These are phyloP conservation scores for Melocanna baccifera DNA, from an alignment of 176 grass and related monocot species.

Conservation along the genomic window DNA sequence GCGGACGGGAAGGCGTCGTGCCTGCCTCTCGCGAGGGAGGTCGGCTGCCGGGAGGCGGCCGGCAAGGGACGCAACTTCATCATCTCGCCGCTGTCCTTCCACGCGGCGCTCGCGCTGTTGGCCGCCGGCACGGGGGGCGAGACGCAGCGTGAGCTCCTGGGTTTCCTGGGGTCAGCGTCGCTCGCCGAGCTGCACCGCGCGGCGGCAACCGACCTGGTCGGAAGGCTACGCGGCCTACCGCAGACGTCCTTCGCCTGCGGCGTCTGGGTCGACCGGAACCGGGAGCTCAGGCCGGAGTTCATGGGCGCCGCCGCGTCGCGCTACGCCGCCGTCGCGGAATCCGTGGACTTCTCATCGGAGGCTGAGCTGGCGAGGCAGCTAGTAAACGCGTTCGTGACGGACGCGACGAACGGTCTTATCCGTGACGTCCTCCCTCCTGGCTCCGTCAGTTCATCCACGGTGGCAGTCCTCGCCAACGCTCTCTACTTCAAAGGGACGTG, in stretches of 20 bases:
- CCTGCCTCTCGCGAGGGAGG: too few species aligned
- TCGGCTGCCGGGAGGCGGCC: too few species aligned
- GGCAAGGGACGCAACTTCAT: too few species aligned
- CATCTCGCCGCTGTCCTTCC: too few species aligned
- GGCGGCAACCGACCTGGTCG: neutral
- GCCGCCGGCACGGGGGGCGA: neutral
- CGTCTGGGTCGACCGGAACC: constrained; percentile 3
- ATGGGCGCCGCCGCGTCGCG: neutral
- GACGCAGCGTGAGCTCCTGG: constrained; percentile 18
- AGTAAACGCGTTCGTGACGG: too few species aligned
- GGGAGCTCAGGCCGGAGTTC: neutral
- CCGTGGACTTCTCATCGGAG: too few species aligned
- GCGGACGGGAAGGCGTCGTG: neutral
- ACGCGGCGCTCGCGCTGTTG: neutral
- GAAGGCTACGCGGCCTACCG: neutral
- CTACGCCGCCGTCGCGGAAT: too few species aligned
- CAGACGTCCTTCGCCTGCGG: constrained; percentile 36
- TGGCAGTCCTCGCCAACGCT: constrained; percentile 12
- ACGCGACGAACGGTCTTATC: neutral
- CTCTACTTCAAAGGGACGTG: constrained; percentile 14
- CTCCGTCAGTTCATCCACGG: neutral
- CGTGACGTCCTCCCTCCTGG: neutral
- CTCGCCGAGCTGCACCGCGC: neutral
- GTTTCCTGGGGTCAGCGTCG: neutral
- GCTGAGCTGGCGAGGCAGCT: too few species aligned